phyloP scores from a whole-genome alignment of 345 rosid genomes.

The Raphanus sativus region DNA sequence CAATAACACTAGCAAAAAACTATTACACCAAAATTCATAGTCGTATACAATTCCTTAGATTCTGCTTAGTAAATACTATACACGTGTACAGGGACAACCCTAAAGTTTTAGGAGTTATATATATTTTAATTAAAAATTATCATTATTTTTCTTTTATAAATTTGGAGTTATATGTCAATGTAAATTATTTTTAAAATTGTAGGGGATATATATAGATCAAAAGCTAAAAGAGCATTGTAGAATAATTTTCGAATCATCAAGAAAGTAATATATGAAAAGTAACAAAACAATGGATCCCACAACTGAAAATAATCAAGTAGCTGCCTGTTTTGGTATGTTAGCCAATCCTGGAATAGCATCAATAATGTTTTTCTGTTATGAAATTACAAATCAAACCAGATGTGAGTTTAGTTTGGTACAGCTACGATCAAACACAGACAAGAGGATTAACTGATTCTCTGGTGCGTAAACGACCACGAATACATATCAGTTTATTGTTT shows the following conservation, averaged over 20 bases:
- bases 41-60: not conserved
- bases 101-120: not conserved
- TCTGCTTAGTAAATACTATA: not conserved
- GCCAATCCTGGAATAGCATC: not conserved
- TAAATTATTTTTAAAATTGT: too few relatives aligned
- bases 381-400: slow-evolving; percentile 9
- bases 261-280: not conserved
- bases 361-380: slow-evolving; percentile 3
- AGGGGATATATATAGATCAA: not conserved
- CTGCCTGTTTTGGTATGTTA: not conserved
- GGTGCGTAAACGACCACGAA: not conserved
- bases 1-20: not conserved
- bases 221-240: slow-evolving; percentile 10
- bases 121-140: too few relatives aligned
- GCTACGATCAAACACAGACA: not conserved
- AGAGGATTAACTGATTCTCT: not conserved
- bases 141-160: too few relatives aligned
- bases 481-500: not conserved
- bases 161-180: not conserved
- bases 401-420: not conserved
- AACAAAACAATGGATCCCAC: slow-evolving; percentile 5
- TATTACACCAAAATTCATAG: not conserved
- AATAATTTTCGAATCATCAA: not conserved
- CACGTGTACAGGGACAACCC: not conserved
- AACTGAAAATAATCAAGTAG: not conserved